phyloP scores from a whole-genome alignment of 768 basidiomycete genomes.

The Rhodotorula toruloides region DNA sequence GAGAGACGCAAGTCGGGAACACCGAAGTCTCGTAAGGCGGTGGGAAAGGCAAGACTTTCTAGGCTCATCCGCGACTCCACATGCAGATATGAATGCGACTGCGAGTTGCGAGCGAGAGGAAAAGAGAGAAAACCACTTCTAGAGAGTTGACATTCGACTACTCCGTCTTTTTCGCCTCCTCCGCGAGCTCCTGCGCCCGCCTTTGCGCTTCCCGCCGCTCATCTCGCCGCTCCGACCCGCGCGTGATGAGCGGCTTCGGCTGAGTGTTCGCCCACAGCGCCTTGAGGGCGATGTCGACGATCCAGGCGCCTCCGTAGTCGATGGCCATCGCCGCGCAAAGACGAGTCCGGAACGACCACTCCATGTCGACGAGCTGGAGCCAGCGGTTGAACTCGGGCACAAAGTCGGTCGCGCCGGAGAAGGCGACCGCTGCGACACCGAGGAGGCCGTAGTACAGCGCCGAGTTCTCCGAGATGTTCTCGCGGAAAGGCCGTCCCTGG shows the following conservation, averaged over 20 bases:
- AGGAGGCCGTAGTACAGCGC: conserved; percentile 90
- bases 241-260: conserved; percentile 32
- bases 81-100: no score
- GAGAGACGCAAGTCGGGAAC: no score
- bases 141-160: no score
- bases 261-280: conserved; percentile 67
- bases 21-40: no score
- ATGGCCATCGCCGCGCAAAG: conserved; percentile 74
- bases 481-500: conserved; percentile 94
- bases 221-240: conserved; percentile 28
- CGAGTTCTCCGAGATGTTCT: conserved; percentile 91
- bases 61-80: no score
- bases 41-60: no score
- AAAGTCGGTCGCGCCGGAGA: conserved; percentile 88
- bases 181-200: conserved; percentile 12
- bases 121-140: no score
- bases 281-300: conserved; percentile 77
- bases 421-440: conserved; percentile 81
- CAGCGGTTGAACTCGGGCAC: conserved; percentile 91
- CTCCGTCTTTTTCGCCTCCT: conserved; percentile 28
- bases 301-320: conserved; percentile 83
- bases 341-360: conserved; percentile 71
- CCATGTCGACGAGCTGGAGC: conserved; percentile 95
- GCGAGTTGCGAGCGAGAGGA: no score
- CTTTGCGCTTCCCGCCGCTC: conserved; percentile 22